These are phyloP conservation scores for Aspergillus arachidicola DNA, from an alignment of 2,329 filamentous ascomycete genomes.

Conservation along the genomic window DNA sequence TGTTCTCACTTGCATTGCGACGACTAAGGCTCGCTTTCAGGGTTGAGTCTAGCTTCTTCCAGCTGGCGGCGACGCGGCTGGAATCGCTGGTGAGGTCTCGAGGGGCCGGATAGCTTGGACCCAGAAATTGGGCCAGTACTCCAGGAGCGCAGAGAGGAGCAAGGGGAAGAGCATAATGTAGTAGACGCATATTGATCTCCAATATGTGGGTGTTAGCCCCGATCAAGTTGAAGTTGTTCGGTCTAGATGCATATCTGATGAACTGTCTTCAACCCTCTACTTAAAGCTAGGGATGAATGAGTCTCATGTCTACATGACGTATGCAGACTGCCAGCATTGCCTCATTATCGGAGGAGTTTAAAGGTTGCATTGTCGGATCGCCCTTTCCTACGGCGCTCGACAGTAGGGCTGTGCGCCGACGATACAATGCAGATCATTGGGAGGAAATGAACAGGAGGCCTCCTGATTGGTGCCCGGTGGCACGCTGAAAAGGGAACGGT, in stretches of 20 bases:
- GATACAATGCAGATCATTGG: no score
- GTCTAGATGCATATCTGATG: not conserved
- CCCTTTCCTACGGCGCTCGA: no score
- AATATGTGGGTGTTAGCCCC: not conserved
- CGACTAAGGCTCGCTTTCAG: constrained; percentile 22
- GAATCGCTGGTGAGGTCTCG: constrained; percentile 34
- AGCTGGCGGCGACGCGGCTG: constrained; percentile 36
- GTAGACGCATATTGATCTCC: not conserved
- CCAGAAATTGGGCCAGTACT: constrained; percentile 24
- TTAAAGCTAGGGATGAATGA: not conserved
- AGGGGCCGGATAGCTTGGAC: constrained; percentile 39
- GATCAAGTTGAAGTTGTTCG: not conserved
- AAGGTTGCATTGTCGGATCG: not conserved
- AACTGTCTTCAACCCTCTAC: not conserved
- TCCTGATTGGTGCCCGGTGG: not conserved
- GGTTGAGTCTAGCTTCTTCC: constrained; percentile 36
- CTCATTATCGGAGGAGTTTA: not conserved
- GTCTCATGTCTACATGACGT: not conserved
- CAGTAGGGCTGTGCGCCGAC: not conserved
- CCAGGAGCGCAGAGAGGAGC: constrained; percentile 8
- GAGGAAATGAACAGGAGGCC: no score
- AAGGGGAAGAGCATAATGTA: not conserved
- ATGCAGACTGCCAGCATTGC: not conserved
- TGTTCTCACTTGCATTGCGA: constrained; percentile 16
- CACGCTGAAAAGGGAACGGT: not conserved